Conservation (phyloP, 73 alveolate species). For the Tetrahymena thermophila region DNA sequence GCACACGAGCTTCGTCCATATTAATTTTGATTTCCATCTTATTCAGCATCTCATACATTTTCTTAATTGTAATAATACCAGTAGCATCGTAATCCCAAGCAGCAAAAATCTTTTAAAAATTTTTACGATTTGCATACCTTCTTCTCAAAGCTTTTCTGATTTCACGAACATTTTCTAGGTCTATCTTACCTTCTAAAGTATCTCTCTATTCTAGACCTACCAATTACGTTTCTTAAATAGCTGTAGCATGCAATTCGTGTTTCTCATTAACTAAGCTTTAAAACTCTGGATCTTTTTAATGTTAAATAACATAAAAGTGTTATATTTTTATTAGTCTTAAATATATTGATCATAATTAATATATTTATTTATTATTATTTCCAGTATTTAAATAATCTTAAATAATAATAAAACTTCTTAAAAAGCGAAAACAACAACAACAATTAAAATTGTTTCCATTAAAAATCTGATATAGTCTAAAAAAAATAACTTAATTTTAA, state of each 20-base stretch:
- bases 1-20: constrained; percentile 82
- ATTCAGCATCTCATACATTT: constrained; percentile 78
- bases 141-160: constrained; percentile 87
- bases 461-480: background rate
- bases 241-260: constrained; percentile 52
- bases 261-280: constrained; percentile 14
- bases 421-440: background rate
- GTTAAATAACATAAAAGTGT: background rate
- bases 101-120: constrained; percentile 73
- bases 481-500: too few relatives aligned
- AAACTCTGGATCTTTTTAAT: background rate
- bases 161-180: constrained; percentile 78
- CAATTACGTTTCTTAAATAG: constrained; percentile 74
- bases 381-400: background rate
- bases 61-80: constrained; percentile 67
- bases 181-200: constrained; percentile 89
- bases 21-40: constrained; percentile 87
- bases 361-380: background rate
- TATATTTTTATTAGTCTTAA: background rate
- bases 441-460: background rate
- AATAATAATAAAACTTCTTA: background rate
- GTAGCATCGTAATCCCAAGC: constrained; percentile 80
- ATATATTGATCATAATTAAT: too few relatives aligned
- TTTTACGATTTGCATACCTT: constrained; percentile 83
- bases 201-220: constrained; percentile 66